phyloP scores from a whole-genome alignment of 805 yeast species.

The Saccharomycopsis malanga region DNA sequence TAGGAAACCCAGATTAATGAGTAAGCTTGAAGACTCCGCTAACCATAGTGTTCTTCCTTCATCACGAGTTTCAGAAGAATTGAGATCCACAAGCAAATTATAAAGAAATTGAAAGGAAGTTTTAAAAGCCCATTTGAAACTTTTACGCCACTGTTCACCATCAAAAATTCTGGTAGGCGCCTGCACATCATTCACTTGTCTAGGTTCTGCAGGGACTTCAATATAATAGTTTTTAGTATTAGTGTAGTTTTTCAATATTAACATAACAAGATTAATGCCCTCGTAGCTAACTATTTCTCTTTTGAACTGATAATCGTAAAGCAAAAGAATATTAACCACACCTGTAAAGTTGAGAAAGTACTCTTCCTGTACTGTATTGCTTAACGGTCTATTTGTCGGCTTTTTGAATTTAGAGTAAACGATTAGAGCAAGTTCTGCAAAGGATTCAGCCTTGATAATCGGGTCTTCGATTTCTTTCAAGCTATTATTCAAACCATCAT shows the following conservation, averaged over 20 bases:
- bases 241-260: conserved; percentile 5
- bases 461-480: neutral
- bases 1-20: conserved; percentile 6
- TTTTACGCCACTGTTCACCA: neutral
- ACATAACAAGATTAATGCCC: conserved; percentile 5
- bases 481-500: neutral
- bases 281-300: neutral
- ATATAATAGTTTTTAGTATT: neutral
- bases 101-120: neutral
- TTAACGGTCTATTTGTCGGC: neutral
- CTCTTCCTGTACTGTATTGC: conserved; percentile 1
- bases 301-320: neutral
- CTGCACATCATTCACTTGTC: neutral
- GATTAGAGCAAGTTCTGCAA: neutral
- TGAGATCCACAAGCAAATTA: neutral
- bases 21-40: neutral
- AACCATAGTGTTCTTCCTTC: neutral
- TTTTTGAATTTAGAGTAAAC: neutral
- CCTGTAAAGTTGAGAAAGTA: conserved; percentile 1
- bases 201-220: neutral
- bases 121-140: neutral
- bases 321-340: neutral
- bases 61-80: neutral
- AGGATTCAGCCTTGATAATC: neutral
- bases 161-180: neutral